These are phyloP conservation scores for Dichotomopilus funicola DNA, from an alignment of 2,329 filamentous ascomycete genomes.

Conservation along the genomic window DNA sequence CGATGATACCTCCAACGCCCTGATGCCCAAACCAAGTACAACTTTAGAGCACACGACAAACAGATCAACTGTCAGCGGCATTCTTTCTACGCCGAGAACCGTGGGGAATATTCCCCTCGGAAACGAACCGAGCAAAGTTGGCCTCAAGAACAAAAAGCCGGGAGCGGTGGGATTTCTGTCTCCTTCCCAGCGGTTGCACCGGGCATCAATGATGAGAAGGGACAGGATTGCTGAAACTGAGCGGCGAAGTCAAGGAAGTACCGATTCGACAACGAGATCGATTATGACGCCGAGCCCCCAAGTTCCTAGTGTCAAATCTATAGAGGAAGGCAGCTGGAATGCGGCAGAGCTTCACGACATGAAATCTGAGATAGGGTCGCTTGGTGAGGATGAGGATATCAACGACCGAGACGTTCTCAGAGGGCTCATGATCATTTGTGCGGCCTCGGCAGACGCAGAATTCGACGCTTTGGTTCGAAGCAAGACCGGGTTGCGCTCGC, in stretches of 20 bases:
- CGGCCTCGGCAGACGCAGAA: slow-evolving; percentile 49
- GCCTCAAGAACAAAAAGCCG: not conserved
- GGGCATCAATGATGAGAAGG: too few species aligned
- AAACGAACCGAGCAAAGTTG: too few species aligned
- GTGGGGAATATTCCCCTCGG: not conserved
- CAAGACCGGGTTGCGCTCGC: slow-evolving; percentile 32
- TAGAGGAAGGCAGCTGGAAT: not conserved
- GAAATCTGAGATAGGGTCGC: not conserved
- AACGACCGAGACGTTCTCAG: slow-evolving; percentile 46
- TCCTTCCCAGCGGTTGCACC: slow-evolving; percentile 12
- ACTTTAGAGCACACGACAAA: too few species aligned
- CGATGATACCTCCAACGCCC: too few species aligned
- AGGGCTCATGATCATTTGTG: slow-evolving; percentile 49
- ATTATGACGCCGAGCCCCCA: too few species aligned
- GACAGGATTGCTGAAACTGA: too few species aligned
- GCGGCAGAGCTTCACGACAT: not conserved
- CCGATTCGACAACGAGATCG: too few species aligned
- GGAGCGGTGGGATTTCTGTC: not conserved
- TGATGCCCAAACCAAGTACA: too few species aligned
- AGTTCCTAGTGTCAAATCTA: not conserved
- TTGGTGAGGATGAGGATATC: slow-evolving; percentile 34
- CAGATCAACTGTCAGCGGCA: not conserved
- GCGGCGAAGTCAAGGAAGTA: too few species aligned
- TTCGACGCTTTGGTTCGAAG: slow-evolving; percentile 43
- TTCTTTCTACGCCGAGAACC: not conserved